Percentiles rank a stretch among this genome's conserved stretches.
Conservation (phyloP, 2,329 filamentous ascomycete genomes). For the Ceratocystis cacaofunesta region DNA sequence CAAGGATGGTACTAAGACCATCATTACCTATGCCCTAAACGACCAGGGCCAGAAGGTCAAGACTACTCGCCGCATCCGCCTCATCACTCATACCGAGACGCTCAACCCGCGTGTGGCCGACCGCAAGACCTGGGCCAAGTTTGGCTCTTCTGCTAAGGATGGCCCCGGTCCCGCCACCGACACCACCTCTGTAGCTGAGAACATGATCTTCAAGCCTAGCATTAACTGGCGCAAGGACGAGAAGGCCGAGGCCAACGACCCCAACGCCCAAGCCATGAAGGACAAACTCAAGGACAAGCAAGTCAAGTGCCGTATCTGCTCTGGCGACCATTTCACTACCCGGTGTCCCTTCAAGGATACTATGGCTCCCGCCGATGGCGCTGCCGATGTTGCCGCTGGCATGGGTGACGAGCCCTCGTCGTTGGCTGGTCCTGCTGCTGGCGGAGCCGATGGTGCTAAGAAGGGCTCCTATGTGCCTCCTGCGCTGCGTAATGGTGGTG, state of each 20-base stretch:
- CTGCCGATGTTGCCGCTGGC: slow-evolving; percentile 39
- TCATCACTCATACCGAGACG: slow-evolving; percentile 76
- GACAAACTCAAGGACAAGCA: slow-evolving; percentile 94
- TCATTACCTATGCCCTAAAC: slow-evolving; percentile 78
- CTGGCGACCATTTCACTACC: slow-evolving; percentile 96
- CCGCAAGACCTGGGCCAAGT: slow-evolving; percentile 85
- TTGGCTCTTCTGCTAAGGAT: slow-evolving; percentile 80
- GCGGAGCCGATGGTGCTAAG: slow-evolving; percentile 44
- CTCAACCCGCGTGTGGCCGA: slow-evolving; percentile 96
- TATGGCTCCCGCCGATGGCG: slow-evolving; percentile 69
- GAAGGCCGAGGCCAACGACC: slow-evolving; percentile 62
- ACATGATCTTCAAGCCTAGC: slow-evolving; percentile 90
- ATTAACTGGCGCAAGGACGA: slow-evolving; percentile 87
- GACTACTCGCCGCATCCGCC: slow-evolving; percentile 88
- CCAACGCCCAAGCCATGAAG: slow-evolving; percentile 60
- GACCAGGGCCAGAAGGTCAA: slow-evolving; percentile 93
- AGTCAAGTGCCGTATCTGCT: slow-evolving; percentile 99
- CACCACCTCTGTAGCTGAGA: slow-evolving; percentile 89
- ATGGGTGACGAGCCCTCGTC: slow-evolving; percentile 33
- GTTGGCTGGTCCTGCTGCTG: slow-evolving; percentile 28
- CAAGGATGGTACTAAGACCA: slow-evolving; percentile 96
- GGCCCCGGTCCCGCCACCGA: slow-evolving; percentile 66
- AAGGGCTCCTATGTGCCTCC: slow-evolving; percentile 87
- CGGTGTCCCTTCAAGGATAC: slow-evolving; percentile 99
- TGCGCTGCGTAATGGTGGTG: slow-evolving; percentile 62